Base-by-base conservation (phyloP, 345 rosid genomes). In the Conringia planisiliqua region DNA sequence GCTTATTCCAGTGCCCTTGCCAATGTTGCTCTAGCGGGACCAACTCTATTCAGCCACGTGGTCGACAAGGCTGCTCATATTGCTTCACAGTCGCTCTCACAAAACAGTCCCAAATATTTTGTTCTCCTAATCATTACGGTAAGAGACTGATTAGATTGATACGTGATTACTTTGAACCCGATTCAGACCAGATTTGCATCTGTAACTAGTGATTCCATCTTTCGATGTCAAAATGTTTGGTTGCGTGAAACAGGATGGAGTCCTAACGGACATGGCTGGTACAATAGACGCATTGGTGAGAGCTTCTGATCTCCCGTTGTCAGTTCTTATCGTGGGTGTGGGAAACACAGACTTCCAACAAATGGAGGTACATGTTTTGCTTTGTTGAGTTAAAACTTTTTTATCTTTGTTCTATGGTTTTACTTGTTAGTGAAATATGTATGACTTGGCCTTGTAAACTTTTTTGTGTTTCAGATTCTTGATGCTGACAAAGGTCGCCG, bases 261-360 rank as follows among this genome's bases (percentile, higher is more conserved):
- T 93, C 57, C 73, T 93, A 1, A 85, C 96, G 0, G 98, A 90
- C 79, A 83, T 88, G 68, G 79, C 86, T 74, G 96, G 89, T 75
- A 89, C 97, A 17, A 78, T 81, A 70, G 82, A 93, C 78, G 89
- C 94, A 63, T 72, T 93, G 78, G 97, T 93, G 72, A 85, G 75
- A 76, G 96, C 96, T 57, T 93, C 98, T 59, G 97, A 93, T 83
- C 97, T 93, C 73, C 98, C 98, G 5, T 66, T 93, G 44, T 93
- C 98, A 39, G 66, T 91, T 71, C 92, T 93, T 62, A 89, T 91
- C 17, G 88, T 93, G 1, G 98, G 98, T 46, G 96, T 91, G 38
- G 98, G 98, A 36, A 67, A 74, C 68, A 90, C 92, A 7, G 94
- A 93, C 71, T 93, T 91, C 66, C 85, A 55, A 33, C 91, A 93